Evolutionary conservation across 2,329 filamentous ascomycete genomes (phyloP).

Genomic region (Westerdykella aurantiaca): DNA sequence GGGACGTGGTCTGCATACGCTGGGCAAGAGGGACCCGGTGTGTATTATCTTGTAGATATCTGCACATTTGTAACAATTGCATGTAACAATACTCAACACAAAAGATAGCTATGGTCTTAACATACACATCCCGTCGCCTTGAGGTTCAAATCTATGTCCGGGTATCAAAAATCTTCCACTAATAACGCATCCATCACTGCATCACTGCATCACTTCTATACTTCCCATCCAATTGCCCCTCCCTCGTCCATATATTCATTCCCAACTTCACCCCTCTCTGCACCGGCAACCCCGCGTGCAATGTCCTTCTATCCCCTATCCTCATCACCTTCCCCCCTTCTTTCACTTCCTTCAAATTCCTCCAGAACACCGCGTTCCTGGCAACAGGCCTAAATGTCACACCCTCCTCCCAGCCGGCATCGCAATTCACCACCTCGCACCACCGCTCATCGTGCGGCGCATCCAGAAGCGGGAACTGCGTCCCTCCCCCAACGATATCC

Average conservation of each 20-base stretch:
- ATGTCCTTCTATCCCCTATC: constrained; percentile 39
- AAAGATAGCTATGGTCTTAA: too few relatives aligned
- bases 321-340: constrained; percentile 41
- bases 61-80: too few relatives aligned
- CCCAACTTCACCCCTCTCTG: constrained; percentile 48
- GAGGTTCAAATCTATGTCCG: too few relatives aligned
- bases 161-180: too few relatives aligned
- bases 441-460: constrained; percentile 43
- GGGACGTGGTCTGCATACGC: too few relatives aligned
- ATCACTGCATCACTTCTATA: too few relatives aligned
- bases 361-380: constrained; percentile 56
- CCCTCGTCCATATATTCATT: too few relatives aligned
- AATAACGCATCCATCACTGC: too few relatives aligned
- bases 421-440: constrained; percentile 53
- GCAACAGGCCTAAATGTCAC: constrained; percentile 52
- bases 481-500: constrained; percentile 50
- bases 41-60: too few relatives aligned
- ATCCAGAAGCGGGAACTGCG: constrained; percentile 50
- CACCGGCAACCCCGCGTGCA: constrained; percentile 54
- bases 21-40: too few relatives aligned
- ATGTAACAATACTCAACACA: too few relatives aligned
- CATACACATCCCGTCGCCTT: constrained; percentile 43
- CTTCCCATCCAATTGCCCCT: too few relatives aligned
- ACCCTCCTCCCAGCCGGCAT: constrained; percentile 36
- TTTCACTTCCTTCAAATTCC: constrained; percentile 51